Evolutionary conservation across 345 rosid genomes (phyloP).

Genomic region (Eucalyptus marginata): DNA sequence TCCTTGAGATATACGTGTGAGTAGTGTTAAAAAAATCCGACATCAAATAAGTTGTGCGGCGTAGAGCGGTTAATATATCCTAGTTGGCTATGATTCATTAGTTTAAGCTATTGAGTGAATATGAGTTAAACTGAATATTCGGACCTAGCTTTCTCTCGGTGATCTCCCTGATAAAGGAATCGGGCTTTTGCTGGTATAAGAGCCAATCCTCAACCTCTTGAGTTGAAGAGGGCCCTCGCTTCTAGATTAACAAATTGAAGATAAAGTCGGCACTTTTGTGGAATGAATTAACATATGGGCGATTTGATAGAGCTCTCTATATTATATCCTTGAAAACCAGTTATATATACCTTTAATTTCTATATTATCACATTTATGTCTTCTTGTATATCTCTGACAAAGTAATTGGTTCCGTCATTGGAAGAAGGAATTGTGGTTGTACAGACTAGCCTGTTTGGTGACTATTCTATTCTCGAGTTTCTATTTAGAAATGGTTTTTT

Average conservation of each 20-base stretch:
- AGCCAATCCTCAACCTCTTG: fast-evolving
- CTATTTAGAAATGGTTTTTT: fast-evolving
- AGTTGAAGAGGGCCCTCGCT: neutral
- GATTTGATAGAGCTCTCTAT: neutral
- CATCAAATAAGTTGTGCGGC: fast-evolving
- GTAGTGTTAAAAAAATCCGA: fast-evolving
- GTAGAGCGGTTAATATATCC: fast-evolving
- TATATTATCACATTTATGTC: too few species aligned
- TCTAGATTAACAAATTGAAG: neutral
- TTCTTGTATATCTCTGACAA: neutral
- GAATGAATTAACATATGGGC: fast-evolving
- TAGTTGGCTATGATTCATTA: too few species aligned
- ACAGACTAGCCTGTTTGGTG: fast-evolving
- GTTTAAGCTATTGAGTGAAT: fast-evolving
- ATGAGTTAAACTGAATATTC: fast-evolving
- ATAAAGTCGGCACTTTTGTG: neutral
- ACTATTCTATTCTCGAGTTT: fast-evolving
- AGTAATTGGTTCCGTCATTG: fast-evolving
- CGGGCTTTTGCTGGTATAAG: fast-evolving
- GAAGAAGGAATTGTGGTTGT: neutral
- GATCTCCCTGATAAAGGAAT: fast-evolving
- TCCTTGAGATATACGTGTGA: fast-evolving
- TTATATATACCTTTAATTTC: too few species aligned
- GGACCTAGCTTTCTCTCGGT: fast-evolving
- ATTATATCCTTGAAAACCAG: fast-evolving